Evolutionary conservation across 441 rosid genomes (phyloP), one percentile per base, ranked within the genome.

Genomic region (Francoa sonchifolia): DNA sequence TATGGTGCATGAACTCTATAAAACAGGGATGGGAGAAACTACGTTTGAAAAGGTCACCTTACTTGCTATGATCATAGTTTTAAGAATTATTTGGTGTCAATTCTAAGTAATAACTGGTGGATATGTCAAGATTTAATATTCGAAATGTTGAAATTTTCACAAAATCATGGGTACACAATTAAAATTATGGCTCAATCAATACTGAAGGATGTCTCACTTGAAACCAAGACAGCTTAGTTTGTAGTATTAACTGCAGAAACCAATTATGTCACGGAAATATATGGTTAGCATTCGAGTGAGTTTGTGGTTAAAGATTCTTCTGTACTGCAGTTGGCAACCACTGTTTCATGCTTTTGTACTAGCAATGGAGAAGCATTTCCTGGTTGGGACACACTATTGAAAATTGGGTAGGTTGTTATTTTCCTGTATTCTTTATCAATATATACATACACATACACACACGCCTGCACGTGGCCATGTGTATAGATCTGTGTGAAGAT

Each of bases 21-120:
- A 77, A 65, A 85, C 96, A 25, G 96, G 98, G 59, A 80, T 82
- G 87, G 72, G 75, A 3, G 98, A 82, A 63, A 85, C 93, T 31
- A 74, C 71, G 13, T 85, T 85, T 49, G 96, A 89, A 39, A 73
- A 84, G 89, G 98, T 82, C 7, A 19, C 32, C 27, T 16, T 42
- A 25, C 44, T 35, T 30, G 21, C 12, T 57, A 23, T 5, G 45
- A 32, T 19, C 28, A 31, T 34, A 10, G 9, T 18, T 10, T 36
- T 23, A 6, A 16, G 14, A 33, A 33, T 33, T 22, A 5, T 33
- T 10, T 23, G n/a, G n/a, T n/a, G n/a, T n/a, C n/a, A n/a, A n/a
- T n/a, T n/a, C n/a, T n/a, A n/a, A n/a, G n/a, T n/a, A n/a, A n/a
- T n/a, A n/a, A n/a, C n/a, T n/a, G n/a, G n/a, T n/a, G n/a, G n/a